Conservation (phyloP, 192 early-diverging fungal species). For the Podila epigama region DNA sequence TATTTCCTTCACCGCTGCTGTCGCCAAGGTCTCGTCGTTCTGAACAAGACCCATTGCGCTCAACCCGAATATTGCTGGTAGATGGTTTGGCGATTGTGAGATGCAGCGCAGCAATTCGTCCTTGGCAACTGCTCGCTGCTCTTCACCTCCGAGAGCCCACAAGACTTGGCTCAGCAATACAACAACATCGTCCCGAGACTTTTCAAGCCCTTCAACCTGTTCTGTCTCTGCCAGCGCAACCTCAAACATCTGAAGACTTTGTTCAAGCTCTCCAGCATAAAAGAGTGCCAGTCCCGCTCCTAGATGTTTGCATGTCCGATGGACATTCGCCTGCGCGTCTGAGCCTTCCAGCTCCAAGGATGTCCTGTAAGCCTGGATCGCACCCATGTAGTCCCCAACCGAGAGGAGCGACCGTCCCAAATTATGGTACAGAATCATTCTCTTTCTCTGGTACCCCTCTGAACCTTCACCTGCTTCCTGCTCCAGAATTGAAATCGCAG, state of each 20-base stretch:
- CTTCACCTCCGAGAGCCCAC: slow-evolving; percentile 84
- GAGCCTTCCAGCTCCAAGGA: slow-evolving; percentile 40
- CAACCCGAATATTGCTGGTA: slow-evolving; percentile 71
- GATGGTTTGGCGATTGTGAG: slow-evolving; percentile 57
- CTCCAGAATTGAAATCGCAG: slow-evolving; percentile 12
- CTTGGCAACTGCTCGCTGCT: slow-evolving; percentile 80
- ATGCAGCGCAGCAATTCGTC: slow-evolving; percentile 79
- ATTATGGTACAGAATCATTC: slow-evolving; percentile 65
- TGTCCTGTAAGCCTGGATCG: slow-evolving; percentile 61
- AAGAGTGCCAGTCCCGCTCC: slow-evolving; percentile 81
- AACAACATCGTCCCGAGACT: slow-evolving; percentile 68
- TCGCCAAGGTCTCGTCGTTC: slow-evolving; percentile 67
- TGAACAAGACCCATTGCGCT: slow-evolving; percentile 74
- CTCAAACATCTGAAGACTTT: slow-evolving; percentile 79
- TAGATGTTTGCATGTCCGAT: slow-evolving; percentile 56
- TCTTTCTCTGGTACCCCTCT: slow-evolving; percentile 19
- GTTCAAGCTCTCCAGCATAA: slow-evolving; percentile 70
- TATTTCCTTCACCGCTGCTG: slow-evolving; percentile 70
- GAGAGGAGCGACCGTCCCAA: slow-evolving; percentile 75
- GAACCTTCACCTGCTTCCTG: slow-evolving; percentile 18
- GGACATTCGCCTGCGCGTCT: background rate
- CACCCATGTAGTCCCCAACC: slow-evolving; percentile 60
- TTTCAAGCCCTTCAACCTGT: slow-evolving; percentile 44
- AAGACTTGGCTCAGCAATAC: slow-evolving; percentile 86
- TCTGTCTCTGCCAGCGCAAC: slow-evolving; percentile 63